These are phyloP conservation scores for Lycium barbarum DNA, from an alignment of 257 asterid genomes.

Conservation along the genomic window DNA sequence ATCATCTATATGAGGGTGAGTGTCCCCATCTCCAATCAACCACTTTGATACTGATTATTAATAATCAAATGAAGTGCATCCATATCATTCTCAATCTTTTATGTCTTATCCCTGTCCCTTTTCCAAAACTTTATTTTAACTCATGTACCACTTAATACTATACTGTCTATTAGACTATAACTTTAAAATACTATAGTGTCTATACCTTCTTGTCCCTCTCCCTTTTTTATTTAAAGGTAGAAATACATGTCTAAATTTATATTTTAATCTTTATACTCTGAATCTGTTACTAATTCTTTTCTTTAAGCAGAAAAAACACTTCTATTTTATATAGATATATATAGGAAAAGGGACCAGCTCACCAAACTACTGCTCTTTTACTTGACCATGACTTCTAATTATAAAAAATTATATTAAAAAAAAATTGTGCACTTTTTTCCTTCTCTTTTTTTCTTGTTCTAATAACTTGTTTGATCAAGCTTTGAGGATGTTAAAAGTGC, in stretches of 20 bases:
- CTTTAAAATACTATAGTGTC: constrained; percentile 20
- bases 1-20: not conserved
- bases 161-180: not conserved
- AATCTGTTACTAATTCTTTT: not conserved
- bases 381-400: not conserved
- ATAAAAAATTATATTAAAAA: not conserved
- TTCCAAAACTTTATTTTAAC: constrained; percentile 30
- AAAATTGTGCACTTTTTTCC: not conserved
- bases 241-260: not conserved
- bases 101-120: constrained; percentile 12
- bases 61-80: constrained; percentile 36
- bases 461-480: not conserved
- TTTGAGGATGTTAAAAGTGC: not conserved
- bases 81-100: constrained; percentile 27
- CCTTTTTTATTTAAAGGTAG: not conserved
- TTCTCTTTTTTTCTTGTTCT: not conserved
- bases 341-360: not conserved
- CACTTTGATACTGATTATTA: constrained; percentile 33
- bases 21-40: constrained; percentile 22
- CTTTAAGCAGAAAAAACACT: not conserved
- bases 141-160: not conserved
- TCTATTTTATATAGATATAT: not conserved
- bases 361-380: constrained; percentile 22
- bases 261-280: constrained; percentile 13
- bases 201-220: not conserved